Evolutionary conservation across 2,329 filamentous ascomycete genomes (phyloP).

Genomic region (Calonectria pseudoturangicola): DNA sequence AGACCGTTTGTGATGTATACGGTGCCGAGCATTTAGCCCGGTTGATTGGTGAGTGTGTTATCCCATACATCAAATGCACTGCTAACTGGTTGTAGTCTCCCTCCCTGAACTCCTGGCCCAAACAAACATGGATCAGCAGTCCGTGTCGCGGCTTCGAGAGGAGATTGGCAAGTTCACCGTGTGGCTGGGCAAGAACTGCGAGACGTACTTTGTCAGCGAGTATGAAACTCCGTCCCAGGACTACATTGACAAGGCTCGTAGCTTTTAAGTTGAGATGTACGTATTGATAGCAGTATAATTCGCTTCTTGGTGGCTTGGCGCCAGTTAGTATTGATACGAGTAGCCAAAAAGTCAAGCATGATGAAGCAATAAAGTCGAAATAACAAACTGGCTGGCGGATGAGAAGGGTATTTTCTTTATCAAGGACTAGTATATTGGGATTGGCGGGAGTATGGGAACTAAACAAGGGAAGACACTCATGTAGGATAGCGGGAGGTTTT

Average conservation of each 20-base stretch:
- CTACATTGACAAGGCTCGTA: constrained; percentile 81
- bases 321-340: neutral
- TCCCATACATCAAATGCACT: neutral
- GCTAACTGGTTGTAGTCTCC: constrained; percentile 75
- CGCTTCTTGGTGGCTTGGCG: neutral
- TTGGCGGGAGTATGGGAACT: constrained; percentile 21
- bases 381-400: neutral
- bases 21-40: constrained; percentile 94
- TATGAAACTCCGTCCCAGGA: constrained; percentile 84
- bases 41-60: constrained; percentile 82
- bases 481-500: constrained; percentile 49
- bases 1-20: constrained; percentile 87
- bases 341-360: neutral
- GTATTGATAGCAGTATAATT: neutral
- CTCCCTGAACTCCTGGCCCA: constrained; percentile 96
- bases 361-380: neutral
- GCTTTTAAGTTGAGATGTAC: constrained; percentile 57
- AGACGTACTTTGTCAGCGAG: constrained; percentile 84
- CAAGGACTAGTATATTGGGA: neutral
- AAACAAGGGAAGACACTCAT: constrained; percentile 33
- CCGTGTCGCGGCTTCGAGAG: constrained; percentile 89
- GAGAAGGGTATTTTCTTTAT: neutral
- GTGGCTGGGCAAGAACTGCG: constrained; percentile 87
- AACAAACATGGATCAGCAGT: constrained; percentile 97
- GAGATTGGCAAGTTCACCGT: constrained; percentile 90